Conservation (phyloP, 768 basidiomycete species). For the Dendrothele bispora region DNA sequence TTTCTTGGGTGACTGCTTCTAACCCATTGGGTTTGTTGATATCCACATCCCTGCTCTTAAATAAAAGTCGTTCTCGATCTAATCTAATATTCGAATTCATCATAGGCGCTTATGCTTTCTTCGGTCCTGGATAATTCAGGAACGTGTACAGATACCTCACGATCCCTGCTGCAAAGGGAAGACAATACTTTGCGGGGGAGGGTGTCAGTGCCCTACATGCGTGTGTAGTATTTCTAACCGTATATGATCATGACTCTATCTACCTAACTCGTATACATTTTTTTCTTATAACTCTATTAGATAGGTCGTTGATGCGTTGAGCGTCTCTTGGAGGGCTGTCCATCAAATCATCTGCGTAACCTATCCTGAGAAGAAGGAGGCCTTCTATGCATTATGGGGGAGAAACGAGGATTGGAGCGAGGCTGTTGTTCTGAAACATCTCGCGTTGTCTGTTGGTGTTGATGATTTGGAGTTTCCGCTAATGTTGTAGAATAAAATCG, state of each 20-base stretch:
- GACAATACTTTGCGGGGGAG: conserved; percentile 37
- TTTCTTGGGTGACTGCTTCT: conserved; percentile 33
- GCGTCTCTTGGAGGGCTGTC: conserved; percentile 35
- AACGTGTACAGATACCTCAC: conserved; percentile 30
- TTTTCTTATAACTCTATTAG: conserved; percentile 12
- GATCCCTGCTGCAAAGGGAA: conserved; percentile 26
- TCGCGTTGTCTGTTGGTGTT: too few species aligned
- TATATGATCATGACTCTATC: not conserved
- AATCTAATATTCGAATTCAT: too few species aligned
- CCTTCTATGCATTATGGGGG: too few species aligned
- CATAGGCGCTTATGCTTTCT: conserved; percentile 40
- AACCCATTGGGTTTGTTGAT: conserved; percentile 31
- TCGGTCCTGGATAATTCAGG: conserved; percentile 38
- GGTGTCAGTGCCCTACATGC: conserved; percentile 36
- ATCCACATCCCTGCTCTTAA: conserved; percentile 1
- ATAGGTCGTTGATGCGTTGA: conserved; percentile 39
- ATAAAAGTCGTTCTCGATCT: conserved; percentile 2
- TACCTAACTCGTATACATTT: too few species aligned
- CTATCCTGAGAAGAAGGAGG: too few species aligned
- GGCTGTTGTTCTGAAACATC: too few species aligned
- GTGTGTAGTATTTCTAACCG: conserved; percentile 11
- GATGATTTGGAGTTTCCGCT: too few species aligned
- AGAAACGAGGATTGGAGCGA: too few species aligned
- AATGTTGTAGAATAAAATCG: too few species aligned
- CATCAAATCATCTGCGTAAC: too few species aligned